Conservation (phyloP, 2,329 filamentous ascomycete species). For the Beauveria brongniartii region DNA sequence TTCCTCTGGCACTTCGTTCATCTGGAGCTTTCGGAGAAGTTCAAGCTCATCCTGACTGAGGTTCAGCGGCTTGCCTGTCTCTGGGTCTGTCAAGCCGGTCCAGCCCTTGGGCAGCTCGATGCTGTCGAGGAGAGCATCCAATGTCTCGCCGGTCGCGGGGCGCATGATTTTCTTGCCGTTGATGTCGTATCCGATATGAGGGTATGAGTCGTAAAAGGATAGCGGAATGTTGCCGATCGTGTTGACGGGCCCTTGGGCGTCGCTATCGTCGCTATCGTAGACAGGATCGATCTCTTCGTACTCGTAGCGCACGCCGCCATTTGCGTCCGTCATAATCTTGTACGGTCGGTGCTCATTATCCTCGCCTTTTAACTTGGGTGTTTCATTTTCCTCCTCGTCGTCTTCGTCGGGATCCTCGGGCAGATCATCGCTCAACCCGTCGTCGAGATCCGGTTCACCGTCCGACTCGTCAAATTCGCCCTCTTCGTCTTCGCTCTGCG, state of each 20-base stretch:
- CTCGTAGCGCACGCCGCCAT: constrained; percentile 82
- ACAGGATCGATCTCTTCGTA: constrained; percentile 91
- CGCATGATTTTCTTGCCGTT: constrained; percentile 98
- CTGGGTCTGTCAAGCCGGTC: constrained; percentile 90
- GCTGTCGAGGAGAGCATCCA: constrained; percentile 89
- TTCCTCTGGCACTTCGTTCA: constrained; percentile 79
- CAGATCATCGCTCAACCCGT: constrained; percentile 23
- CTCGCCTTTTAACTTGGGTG: constrained; percentile 21
- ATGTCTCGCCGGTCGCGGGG: constrained; percentile 83
- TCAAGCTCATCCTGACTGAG: constrained; percentile 83
- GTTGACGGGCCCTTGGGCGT: constrained; percentile 70
- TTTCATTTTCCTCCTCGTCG: constrained; percentile 28
- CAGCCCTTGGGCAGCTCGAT: constrained; percentile 96
- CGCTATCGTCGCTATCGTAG: constrained; percentile 93
- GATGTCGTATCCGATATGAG: constrained; percentile 97
- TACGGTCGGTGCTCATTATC: constrained; percentile 40
- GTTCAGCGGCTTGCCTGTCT: constrained; percentile 86
- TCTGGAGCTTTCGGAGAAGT: constrained; percentile 77
- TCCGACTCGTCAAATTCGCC: constrained; percentile 31
- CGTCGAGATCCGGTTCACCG: constrained; percentile 29
- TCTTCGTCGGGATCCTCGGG: constrained; percentile 21
- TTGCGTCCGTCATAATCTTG: constrained; percentile 66
- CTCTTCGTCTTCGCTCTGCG: constrained; percentile 47
- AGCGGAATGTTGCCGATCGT: constrained; percentile 94
- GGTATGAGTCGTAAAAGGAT: constrained; percentile 94